Evolutionary conservation across 2,329 filamentous ascomycete genomes (phyloP), one percentile per base, ranked within the genome.

Genomic region (Endocalyx cinctus): DNA sequence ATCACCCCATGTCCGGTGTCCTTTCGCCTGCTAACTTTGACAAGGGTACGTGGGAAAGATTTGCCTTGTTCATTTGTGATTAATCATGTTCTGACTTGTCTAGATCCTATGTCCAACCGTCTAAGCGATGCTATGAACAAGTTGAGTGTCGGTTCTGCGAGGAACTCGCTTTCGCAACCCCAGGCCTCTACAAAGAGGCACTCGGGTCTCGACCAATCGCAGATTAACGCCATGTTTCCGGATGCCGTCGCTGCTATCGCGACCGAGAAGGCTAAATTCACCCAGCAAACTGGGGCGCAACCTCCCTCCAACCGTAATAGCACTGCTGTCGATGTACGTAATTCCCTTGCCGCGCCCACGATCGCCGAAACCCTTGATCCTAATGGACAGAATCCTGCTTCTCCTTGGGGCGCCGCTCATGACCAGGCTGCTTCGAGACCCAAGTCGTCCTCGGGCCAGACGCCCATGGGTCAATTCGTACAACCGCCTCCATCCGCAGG

Each of bases 151-250:
- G 88, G 92, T 48, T 84, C 84, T 45, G 82, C 87, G 45, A 80
- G 90, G 48, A 92, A 88, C 64, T 95, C 90, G 2, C 73, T 95
- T 51, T 79, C 79, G 31, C 87, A 90, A 25, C 79, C 84, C 35
- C 86, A 84, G 31, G 79, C 87, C 10, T 75, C 82, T 32, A 78
- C 81, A 32, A 97, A 96, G 69, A 82, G 92, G 48, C 92, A 94
- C 59, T 97, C 92, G 28, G 88, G 84, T n/a, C 79, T 98, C 36
- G 90, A 97, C 57, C 75, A 87, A 5, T 87, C 83, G 19, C 94
- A 87, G 16, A 96, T 98, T 63, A 95, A 95, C 63, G 88, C 87
- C 52, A 97, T 98, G 92, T 98, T 98, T 60, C 92, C 92, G 6
- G 92, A 98, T 67, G 92, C 92, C 27, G 92, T 92, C 11, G 90